Conservation (phyloP, 371 early-diverging fungal genomes). For the Mortierella sp. region DNA sequence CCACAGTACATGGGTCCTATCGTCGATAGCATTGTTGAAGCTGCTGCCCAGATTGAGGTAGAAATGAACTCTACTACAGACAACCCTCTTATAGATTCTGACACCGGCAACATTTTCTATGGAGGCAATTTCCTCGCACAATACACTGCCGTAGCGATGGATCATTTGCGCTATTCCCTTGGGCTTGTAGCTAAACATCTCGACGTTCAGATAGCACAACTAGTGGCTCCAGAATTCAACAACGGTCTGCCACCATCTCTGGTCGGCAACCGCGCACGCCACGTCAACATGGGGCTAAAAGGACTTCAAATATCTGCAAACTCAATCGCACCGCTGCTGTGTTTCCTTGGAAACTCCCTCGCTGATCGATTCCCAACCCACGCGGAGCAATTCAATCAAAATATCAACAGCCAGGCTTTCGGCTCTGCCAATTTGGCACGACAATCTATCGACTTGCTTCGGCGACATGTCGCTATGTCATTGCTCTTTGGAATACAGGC, state of each 20-base stretch:
- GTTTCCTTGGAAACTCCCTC: not conserved
- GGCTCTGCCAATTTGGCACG: not conserved
- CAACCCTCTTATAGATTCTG: not conserved
- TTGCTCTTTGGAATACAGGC: not conserved
- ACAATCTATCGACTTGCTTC: not conserved
- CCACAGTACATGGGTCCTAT: not conserved
- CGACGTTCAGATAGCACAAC: not conserved
- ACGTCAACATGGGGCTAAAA: not conserved
- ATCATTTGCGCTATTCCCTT: not conserved
- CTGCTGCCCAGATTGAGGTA: not conserved
- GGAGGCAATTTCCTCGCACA: not conserved
- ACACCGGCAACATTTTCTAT: not conserved
- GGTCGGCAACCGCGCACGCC: not conserved
- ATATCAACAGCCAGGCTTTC: slow-evolving; percentile 1
- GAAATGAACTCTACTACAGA: not conserved
- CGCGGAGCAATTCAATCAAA: slow-evolving; percentile 2
- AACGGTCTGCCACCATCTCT: not conserved
- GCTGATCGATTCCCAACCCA: not conserved
- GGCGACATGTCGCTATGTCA: not conserved
- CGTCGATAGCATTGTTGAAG: not conserved
- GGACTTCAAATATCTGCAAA: slow-evolving; percentile 1
- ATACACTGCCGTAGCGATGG: not conserved
- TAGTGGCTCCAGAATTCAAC: not conserved
- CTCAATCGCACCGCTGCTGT: not conserved
- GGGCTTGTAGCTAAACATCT: not conserved